Base-by-base conservation (phyloP, 257 asterid species). In the Voacanga thouarsii region DNA sequence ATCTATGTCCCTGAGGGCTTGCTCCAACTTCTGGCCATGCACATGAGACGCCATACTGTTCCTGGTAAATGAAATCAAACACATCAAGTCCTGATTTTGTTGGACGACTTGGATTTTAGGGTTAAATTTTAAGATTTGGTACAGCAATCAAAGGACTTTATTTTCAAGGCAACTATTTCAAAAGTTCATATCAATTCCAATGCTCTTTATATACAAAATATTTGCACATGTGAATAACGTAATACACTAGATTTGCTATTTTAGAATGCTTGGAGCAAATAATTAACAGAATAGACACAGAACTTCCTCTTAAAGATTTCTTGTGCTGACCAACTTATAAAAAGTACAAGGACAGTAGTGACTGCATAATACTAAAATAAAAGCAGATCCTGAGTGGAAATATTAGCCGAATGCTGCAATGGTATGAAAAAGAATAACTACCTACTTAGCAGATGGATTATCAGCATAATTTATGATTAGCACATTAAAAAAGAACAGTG, bases 1-100 rank as follows among this genome's bases (percentile, higher is more conserved):
- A 87, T 86, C 96, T 87, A 78, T 91, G 93, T 80, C 78, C 87
- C 14, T 88, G 94, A 68, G 92, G 94, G 77, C 93, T 93, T 83
- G 81, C 84, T 80, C 91, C 92, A 80, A 84, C 90, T 82, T 85
- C 93, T 78, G 83, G 83, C 85, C 82, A 79, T 61, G 86, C 83
- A 82, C 88, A 87, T 79, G 92, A 81, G 81, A 83, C 80, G 79
- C 94, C 97, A 83, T 77, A 87, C 60, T 86, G 83, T 26, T 88
- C 98, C 99, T 95, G 92, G 53, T 47, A 77, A 63, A 86, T 78
- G 30, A 75, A 78, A 74, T 33, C 5, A 49, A 77, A 18, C n/a
- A 59, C 21, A 45, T 75, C 57, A 76, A 60, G 33, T 67, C 55
- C 65, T 28, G 55, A 53, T 73, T 24, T 15, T 7, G 33, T n/a